phyloP scores from a whole-genome alignment of 1,284 basidiomycete genomes.

The Pseudozyma pruni region DNA sequence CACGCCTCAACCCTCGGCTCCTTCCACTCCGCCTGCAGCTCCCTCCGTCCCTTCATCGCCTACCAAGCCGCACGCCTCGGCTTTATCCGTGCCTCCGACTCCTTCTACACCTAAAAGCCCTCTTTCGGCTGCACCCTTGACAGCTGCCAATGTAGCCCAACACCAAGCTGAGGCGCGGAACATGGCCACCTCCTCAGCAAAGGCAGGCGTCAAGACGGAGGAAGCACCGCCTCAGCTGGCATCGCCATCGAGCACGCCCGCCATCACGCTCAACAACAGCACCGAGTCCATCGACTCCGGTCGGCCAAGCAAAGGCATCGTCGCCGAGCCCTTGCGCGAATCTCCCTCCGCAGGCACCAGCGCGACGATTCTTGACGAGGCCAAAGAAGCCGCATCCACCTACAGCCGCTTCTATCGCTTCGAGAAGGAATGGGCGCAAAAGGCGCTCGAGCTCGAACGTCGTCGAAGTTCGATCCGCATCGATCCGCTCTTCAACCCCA shows the following conservation, averaged over 20 bases:
- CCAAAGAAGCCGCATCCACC: constrained; percentile 31
- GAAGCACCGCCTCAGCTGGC: constrained; percentile 1
- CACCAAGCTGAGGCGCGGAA: neutral
- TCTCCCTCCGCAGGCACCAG: constrained; percentile 11
- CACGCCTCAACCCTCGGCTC: constrained; percentile 23
- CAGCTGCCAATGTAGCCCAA: constrained; percentile 8
- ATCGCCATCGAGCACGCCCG: constrained; percentile 16
- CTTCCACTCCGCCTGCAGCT: constrained; percentile 20
- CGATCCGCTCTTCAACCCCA: constrained; percentile 31
- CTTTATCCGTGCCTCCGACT: constrained; percentile 17
- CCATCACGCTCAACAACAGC: constrained; percentile 24
- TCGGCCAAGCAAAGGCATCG: neutral
- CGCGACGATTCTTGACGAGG: constrained; percentile 27
- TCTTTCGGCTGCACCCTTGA: constrained; percentile 21
- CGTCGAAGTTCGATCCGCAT: constrained; percentile 42
- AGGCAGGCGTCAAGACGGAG: neutral
- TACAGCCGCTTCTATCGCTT: constrained; percentile 50
- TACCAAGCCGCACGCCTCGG: constrained; percentile 15
- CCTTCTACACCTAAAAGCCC: constrained; percentile 30
- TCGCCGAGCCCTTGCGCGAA: constrained; percentile 9
- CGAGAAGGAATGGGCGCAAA: constrained; percentile 47
- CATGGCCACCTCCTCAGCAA: neutral
- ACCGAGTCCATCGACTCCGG: neutral
- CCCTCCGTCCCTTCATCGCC: constrained; percentile 22
- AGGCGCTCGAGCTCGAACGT: constrained; percentile 44